Base-by-base conservation (phyloP, 331 rosid species). In the Malus hybrid region DNA sequence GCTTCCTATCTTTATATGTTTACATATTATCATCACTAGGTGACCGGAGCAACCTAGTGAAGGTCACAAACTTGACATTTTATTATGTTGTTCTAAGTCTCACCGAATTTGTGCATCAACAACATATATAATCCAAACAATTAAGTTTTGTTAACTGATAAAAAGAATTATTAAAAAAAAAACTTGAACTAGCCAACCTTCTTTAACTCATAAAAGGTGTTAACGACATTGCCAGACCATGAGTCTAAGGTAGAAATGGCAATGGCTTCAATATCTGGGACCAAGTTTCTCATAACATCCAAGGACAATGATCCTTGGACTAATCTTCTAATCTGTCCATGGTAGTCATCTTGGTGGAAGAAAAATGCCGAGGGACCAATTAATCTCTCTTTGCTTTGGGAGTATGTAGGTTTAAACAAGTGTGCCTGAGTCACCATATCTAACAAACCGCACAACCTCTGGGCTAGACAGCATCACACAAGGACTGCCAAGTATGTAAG, bases 281-380 rank as follows among this genome's bases (percentile, higher is more conserved):
- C 82, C 73, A 78, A 27, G 70, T 44, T 69, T 10, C 69, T 34
- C 28, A 69, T 20, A 32, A 56, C 71, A 15, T 82, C 76, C 20
- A 78, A 33, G 34, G 85, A 77, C 7, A 82, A 60, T 34, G 82
- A 61, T 66, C 22, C 66, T 52, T 78, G 85, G 36, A 82, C 82
- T 16, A 78, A 67, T 60, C 75, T 77, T 60, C 81, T 81, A 1
- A 82, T 67, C 5, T 66, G 69, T 32, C 34, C 12, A 70, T 82
- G 85, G 65, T 82, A 78, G 20, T 54, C 70, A 32, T 75, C 79
- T 73, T 78, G 85, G 77, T 73, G 85, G 54, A 78, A 78, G 62
- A 82, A 82, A 29, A 82, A 42, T 18, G 85, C 85, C 2, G 79
- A 78, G 24, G 85, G 85, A 8, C 85, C 85, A 10, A 78, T 82